These are phyloP conservation scores for Wickerhamomyces strasburgensis DNA, from an alignment of 805 yeast species.

Conservation along the genomic window DNA sequence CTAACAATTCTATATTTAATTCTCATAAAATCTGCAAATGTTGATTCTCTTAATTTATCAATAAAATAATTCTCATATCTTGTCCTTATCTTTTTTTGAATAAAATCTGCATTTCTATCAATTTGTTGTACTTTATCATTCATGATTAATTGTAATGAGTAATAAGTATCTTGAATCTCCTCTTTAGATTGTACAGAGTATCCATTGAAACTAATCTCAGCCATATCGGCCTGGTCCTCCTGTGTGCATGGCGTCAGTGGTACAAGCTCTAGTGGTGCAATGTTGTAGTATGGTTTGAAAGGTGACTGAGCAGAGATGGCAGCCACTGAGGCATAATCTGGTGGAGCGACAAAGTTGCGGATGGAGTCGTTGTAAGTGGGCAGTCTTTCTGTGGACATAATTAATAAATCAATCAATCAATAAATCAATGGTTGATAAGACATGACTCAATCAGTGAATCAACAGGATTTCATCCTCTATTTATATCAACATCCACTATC, in stretches of 20 bases:
- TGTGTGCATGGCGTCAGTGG: constrained; percentile 1
- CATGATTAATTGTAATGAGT: constrained; percentile 10
- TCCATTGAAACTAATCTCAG: constrained; percentile 11
- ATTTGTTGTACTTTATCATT: constrained; percentile 21
- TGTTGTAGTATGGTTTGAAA: constrained; percentile 9
- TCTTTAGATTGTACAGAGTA: constrained; percentile 6
- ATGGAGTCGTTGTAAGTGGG: constrained; percentile 20
- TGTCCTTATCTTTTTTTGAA: constrained; percentile 17
- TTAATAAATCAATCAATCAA: too few species aligned
- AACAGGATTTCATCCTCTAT: too few species aligned
- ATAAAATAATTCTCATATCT: constrained; percentile 17
- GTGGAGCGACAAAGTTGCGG: constrained; percentile 17
- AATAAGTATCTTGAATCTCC: constrained; percentile 12
- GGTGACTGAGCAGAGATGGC: constrained; percentile 12
- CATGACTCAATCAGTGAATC: too few species aligned
- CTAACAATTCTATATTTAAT: constrained; percentile 11
- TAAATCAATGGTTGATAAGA: too few species aligned
- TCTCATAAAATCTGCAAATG: constrained; percentile 16
- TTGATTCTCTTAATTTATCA: constrained; percentile 14
- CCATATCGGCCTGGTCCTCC: constrained; percentile 5
- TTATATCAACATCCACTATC: too few species aligned
- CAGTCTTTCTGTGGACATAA: constrained; percentile 4
- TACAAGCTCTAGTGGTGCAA: constrained; percentile 4
- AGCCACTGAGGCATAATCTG: constrained; percentile 17
- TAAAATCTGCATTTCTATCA: constrained; percentile 15